Evolutionary conservation across 2,329 filamentous ascomycete genomes (phyloP).

Genomic region (Blumeriella jaapii): DNA sequence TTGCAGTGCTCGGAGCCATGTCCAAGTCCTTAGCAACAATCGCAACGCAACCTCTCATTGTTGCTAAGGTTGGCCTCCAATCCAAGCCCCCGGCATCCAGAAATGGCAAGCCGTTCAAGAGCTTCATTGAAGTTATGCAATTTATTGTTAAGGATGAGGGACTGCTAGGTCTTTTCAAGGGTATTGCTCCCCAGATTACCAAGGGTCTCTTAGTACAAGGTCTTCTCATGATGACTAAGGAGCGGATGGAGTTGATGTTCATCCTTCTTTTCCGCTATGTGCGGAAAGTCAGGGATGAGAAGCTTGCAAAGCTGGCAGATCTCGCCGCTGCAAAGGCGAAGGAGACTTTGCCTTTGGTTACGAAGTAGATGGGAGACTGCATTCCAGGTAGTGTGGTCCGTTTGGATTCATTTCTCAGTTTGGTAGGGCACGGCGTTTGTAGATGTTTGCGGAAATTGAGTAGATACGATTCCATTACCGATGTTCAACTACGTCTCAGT

Average conservation of each 20-base stretch:
- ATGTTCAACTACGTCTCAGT: no score
- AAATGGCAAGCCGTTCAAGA: slow-evolving; percentile 84
- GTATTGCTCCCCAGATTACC: slow-evolving; percentile 83
- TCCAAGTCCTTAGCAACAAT: slow-evolving; percentile 91
- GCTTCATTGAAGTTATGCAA: slow-evolving; percentile 85
- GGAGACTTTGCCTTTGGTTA: slow-evolving; percentile 20
- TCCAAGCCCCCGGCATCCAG: slow-evolving; percentile 78
- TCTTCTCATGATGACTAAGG: slow-evolving; percentile 98
- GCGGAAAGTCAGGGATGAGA: slow-evolving; percentile 55
- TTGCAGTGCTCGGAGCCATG: slow-evolving; percentile 72
- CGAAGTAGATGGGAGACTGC: slow-evolving; percentile 16
- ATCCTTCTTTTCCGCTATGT: slow-evolving; percentile 77
- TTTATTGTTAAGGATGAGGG: slow-evolving; percentile 91
- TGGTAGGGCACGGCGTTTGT: slow-evolving; percentile 7
- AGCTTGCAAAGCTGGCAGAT: slow-evolving; percentile 55
- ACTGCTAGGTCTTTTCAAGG: slow-evolving; percentile 78
- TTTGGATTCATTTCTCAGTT: slow-evolving; percentile 1
- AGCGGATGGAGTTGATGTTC: slow-evolving; percentile 84
- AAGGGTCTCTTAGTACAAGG: slow-evolving; percentile 93
- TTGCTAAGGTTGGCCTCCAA: slow-evolving; percentile 93
- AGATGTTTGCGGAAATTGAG: slow-evolving; percentile 2
- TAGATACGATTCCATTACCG: background rate
- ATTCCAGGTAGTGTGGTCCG: background rate
- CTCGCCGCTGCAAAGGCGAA: slow-evolving; percentile 50
- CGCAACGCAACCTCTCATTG: slow-evolving; percentile 86